phyloP scores from a whole-genome alignment of 169 alveolate species.

The Eimeria falciformis region DNA sequence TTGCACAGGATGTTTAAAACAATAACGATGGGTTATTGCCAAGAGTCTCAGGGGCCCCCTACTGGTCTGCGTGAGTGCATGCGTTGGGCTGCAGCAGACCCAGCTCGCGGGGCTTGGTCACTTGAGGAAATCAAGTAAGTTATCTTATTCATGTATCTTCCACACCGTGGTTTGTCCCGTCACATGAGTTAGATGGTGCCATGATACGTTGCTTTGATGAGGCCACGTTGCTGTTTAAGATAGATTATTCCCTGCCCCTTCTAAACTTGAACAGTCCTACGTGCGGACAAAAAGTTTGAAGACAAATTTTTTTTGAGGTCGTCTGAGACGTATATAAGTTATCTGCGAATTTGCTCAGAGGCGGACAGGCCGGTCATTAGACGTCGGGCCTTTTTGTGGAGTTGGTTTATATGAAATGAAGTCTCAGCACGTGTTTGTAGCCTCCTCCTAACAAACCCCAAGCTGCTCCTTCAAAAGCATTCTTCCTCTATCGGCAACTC shows the following conservation, averaged over 20 bases:
- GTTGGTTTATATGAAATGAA: background rate
- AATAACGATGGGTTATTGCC: too few species aligned
- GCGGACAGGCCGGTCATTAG: background rate
- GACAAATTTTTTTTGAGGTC: background rate
- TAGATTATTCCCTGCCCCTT: background rate
- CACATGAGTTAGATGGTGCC: background rate
- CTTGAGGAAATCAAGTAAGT: background rate
- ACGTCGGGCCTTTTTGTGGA: background rate
- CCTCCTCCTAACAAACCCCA: background rate
- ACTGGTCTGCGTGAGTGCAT: slow-evolving; percentile 60
- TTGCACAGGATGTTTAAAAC: too few species aligned
- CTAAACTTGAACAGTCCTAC: background rate
- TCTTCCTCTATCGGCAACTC: background rate
- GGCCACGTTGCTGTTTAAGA: background rate
- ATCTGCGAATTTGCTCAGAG: background rate
- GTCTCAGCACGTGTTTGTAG: background rate
- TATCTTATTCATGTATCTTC: background rate
- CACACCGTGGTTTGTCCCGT: background rate
- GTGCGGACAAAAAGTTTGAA: background rate
- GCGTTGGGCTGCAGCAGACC: background rate
- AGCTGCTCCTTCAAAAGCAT: background rate
- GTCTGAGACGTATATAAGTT: background rate
- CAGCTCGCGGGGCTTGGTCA: background rate
- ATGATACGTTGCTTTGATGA: background rate
- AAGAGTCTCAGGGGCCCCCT: too few species aligned